Evolutionary conservation across 116 monocot genomes (phyloP).

Genomic region (Zostera marina): DNA sequence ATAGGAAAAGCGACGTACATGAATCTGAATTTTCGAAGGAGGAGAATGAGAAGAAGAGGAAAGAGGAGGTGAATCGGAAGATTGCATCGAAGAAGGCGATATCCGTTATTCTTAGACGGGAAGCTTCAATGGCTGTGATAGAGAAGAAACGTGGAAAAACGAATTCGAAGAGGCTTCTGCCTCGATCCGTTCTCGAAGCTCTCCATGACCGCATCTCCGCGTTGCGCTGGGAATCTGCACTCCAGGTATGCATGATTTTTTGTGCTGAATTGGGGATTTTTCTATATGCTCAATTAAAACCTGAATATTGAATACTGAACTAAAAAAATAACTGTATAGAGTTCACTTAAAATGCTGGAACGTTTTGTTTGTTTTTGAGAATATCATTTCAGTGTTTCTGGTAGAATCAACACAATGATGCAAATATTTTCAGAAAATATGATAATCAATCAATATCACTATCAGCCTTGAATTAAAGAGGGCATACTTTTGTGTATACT

Average conservation of each 20-base stretch:
- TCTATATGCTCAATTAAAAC: neutral
- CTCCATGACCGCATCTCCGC: slow-evolving; percentile 71
- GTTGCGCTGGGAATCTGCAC: slow-evolving; percentile 90
- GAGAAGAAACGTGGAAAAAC: slow-evolving; percentile 65
- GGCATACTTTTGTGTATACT: no score
- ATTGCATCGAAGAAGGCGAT: slow-evolving; percentile 93
- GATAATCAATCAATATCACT: no score
- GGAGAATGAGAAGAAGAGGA: slow-evolving; percentile 7
- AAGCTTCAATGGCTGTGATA: slow-evolving; percentile 34
- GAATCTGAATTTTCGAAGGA: slow-evolving; percentile 2
- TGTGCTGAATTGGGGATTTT: neutral
- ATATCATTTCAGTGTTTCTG: no score
- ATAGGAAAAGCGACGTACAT: neutral
- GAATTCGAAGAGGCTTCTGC: slow-evolving; percentile 66
- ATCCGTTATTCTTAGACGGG: slow-evolving; percentile 64
- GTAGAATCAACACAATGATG: no score
- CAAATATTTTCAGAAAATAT: no score
- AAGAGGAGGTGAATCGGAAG: slow-evolving; percentile 41
- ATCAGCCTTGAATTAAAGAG: no score
- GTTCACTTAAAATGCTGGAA: no score
- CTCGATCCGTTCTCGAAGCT: slow-evolving; percentile 77
- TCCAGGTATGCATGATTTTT: slow-evolving; percentile 34
- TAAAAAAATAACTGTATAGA: no score
- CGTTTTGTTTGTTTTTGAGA: no score
- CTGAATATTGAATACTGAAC: no score